Conservation (phyloP, 2,329 filamentous ascomycete species). For the Aspergillus fumigatus region DNA sequence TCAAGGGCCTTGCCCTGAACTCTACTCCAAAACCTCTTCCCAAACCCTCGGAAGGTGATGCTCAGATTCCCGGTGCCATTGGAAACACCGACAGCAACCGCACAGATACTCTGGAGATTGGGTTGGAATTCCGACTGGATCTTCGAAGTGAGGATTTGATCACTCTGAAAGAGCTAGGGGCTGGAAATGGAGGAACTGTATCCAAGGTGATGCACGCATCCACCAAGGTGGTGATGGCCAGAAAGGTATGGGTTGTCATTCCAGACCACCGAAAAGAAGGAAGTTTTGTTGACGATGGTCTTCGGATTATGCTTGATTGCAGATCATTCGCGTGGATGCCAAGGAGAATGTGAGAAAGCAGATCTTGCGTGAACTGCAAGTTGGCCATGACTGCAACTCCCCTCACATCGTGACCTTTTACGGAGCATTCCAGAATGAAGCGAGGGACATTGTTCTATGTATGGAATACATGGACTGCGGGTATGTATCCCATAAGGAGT, state of each 20-base stretch:
- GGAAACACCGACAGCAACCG: slow-evolving; percentile 56
- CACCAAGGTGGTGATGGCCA: slow-evolving; percentile 93
- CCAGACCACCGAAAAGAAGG: neutral
- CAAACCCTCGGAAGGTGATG: slow-evolving; percentile 68
- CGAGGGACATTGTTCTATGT: slow-evolving; percentile 97
- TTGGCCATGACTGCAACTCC: slow-evolving; percentile 97
- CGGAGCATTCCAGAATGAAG: slow-evolving; percentile 92
- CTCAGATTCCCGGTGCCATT: slow-evolving; percentile 56
- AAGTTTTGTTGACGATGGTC: slow-evolving; percentile 6
- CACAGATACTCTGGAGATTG: slow-evolving; percentile 81
- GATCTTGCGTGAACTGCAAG: slow-evolving; percentile 93
- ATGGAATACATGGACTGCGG: slow-evolving; percentile 99
- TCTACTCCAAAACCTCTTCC: slow-evolving; percentile 66
- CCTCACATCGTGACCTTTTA: slow-evolving; percentile 98
- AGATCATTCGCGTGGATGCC: slow-evolving; percentile 97
- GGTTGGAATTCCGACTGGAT: slow-evolving; percentile 93
- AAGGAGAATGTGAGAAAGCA: slow-evolving; percentile 96
- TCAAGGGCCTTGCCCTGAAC: slow-evolving; percentile 88
- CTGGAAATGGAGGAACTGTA: slow-evolving; percentile 94
- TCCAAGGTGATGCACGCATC: slow-evolving; percentile 96
- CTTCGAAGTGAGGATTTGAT: slow-evolving; percentile 87
- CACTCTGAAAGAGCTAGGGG: slow-evolving; percentile 88
- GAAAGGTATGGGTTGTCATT: slow-evolving; percentile 65
- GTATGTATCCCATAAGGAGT: slow-evolving; percentile 52
- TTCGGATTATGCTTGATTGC: slow-evolving; percentile 4